phyloP scores from a whole-genome alignment of 2,329 filamentous ascomycete genomes.

The Cladorrhinum sp. region DNA sequence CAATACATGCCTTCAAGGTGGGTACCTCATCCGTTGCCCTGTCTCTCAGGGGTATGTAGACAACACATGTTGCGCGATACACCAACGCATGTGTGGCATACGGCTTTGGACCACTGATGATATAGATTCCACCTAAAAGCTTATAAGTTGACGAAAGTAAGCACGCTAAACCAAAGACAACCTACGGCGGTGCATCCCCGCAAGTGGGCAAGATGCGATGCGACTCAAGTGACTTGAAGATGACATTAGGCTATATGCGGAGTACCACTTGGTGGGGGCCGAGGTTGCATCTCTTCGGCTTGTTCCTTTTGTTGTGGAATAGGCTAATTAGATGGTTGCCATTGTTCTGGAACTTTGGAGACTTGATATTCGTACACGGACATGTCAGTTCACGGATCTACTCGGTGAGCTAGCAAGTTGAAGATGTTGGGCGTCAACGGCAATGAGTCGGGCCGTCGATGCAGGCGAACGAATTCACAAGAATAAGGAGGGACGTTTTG shows the following conservation, averaged over 20 bases:
- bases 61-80: not conserved
- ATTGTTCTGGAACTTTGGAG: not conserved
- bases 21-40: not conserved
- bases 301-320: not conserved
- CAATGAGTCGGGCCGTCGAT: not conserved
- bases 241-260: slow-evolving; percentile 2
- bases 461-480: not conserved
- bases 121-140: not conserved
- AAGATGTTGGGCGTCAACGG: not conserved
- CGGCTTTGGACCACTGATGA: not conserved
- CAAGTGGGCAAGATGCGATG: not conserved
- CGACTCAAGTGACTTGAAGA: slow-evolving; percentile 2
- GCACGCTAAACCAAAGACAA: not conserved
- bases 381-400: not conserved
- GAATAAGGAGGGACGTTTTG: too few relatives aligned
- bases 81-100: not conserved
- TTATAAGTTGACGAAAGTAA: not conserved
- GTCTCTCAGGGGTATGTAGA: not conserved
- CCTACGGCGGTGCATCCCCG: not conserved
- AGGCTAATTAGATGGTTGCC: not conserved
- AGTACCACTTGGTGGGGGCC: not conserved
- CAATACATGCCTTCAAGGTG: not conserved
- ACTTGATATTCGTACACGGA: not conserved
- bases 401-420: not conserved
- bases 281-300: not conserved